Evolutionary conservation across 306 rosid species (phyloP).

Genomic region (Adenanthera pavonina): DNA sequence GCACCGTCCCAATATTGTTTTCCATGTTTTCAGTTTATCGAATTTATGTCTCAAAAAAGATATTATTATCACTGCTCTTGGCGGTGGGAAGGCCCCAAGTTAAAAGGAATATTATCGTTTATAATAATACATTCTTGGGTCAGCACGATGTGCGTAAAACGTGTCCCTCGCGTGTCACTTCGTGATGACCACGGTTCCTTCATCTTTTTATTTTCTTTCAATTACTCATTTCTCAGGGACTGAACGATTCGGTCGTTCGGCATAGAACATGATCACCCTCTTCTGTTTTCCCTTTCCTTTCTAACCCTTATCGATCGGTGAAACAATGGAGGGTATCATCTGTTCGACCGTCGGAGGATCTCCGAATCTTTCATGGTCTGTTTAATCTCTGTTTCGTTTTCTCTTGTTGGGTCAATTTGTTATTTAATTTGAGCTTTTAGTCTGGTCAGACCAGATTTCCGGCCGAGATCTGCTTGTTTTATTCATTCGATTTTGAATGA

Average conservation of each 20-base stretch:
- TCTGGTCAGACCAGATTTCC: background rate
- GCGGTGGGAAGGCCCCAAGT: background rate
- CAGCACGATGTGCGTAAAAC: background rate
- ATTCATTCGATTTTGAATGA: background rate
- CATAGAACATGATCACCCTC: background rate
- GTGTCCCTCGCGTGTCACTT: background rate
- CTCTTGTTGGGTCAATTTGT: background rate
- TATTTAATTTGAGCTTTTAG: background rate
- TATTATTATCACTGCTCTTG: too few relatives aligned
- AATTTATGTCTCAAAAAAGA: background rate
- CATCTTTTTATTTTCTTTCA: background rate
- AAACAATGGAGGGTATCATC: constrained; percentile 26
- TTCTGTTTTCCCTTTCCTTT: background rate
- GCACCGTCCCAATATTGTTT: too few relatives aligned
- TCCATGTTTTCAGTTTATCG: background rate
- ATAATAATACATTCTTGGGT: background rate
- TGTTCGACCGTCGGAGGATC: background rate
- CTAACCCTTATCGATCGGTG: background rate
- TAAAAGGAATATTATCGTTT: background rate
- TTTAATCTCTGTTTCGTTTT: constrained; percentile 2
- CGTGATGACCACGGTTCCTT: background rate
- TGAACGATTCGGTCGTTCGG: background rate
- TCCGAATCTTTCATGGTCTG: constrained; percentile 40
- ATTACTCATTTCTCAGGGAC: background rate
- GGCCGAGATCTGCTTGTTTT: background rate